A percentile compares a stretch with the other conserved stretches of the same genome.
phyloP scores from a whole-genome alignment of 1,284 basidiomycete species.

The Pseudozyma flocculosa region DNA sequence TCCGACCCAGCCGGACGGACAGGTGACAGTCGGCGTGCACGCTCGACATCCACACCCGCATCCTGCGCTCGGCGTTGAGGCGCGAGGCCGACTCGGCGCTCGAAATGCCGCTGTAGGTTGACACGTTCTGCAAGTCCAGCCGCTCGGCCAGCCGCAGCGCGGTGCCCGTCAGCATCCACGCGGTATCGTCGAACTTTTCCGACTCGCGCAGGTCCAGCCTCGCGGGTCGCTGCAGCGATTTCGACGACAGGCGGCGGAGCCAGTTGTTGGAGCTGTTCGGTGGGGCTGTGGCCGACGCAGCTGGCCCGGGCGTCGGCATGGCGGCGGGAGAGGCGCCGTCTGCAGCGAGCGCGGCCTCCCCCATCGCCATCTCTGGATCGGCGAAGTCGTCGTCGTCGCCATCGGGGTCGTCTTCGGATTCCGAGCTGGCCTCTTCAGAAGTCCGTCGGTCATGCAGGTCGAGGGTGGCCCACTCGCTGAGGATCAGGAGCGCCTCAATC shows the following conservation, averaged over 20 bases:
- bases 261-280: background rate
- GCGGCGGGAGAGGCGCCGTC: background rate
- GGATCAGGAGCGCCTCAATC: conserved; percentile 39
- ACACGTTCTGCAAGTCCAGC: conserved; percentile 37
- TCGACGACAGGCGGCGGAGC: background rate
- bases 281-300: conserved; percentile 11
- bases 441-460: conserved; percentile 33
- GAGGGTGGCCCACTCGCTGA: conserved; percentile 42
- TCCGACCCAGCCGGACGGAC: conserved; percentile 35
- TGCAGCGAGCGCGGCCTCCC: too few species aligned
- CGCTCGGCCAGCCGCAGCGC: conserved; percentile 38
- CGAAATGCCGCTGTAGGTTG: conserved; percentile 33
- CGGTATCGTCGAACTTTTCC: conserved; percentile 40
- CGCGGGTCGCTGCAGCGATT: conserved; percentile 7
- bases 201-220: conserved; percentile 31
- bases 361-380: too few species aligned
- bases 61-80: conserved; percentile 32
- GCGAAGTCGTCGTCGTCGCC: conserved; percentile 9
- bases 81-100: conserved; percentile 24
- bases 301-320: too few species aligned
- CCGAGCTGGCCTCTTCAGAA: conserved; percentile 25
- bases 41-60: conserved; percentile 43
- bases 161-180: conserved; percentile 40
- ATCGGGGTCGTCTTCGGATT: conserved; percentile 23
- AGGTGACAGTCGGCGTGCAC: conserved; percentile 43